Conservation (phyloP, 148 eudicot genomes). For the Mesembryanthemum crystallinum region DNA sequence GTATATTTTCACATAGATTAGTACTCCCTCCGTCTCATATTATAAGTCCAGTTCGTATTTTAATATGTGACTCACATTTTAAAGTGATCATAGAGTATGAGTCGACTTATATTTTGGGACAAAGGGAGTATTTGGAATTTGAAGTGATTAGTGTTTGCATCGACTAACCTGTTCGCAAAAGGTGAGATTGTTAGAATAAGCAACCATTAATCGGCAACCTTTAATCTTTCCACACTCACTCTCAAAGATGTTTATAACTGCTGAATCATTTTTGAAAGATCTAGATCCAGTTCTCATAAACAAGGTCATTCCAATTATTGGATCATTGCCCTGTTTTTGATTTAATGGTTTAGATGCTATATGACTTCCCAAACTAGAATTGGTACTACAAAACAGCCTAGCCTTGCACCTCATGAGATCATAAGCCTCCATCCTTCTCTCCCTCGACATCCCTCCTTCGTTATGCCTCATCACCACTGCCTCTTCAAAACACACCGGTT, state of each 20-base stretch:
- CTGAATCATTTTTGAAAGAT: conserved; percentile 58
- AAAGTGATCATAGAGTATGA: too few relatives aligned
- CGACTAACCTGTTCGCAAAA: conserved; percentile 69
- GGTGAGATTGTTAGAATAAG: conserved; percentile 61
- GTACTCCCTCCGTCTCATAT: too few relatives aligned
- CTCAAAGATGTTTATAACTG: conserved; percentile 49
- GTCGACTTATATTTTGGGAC: too few relatives aligned
- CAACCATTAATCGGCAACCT: conserved; percentile 48
- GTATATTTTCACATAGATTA: too few relatives aligned
- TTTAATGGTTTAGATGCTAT: background rate
- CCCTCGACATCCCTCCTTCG: conserved; percentile 63
- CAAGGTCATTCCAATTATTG: conserved; percentile 52
- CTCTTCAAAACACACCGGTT: conserved; percentile 53
- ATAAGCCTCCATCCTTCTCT: conserved; percentile 49
- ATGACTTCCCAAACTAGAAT: background rate
- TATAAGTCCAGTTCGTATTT: too few relatives aligned
- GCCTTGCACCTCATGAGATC: conserved; percentile 68
- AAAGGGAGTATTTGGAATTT: too few relatives aligned
- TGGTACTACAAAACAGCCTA: conserved; percentile 44
- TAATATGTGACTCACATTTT: too few relatives aligned
- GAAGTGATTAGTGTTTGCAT: too few relatives aligned
- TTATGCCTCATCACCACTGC: conserved; percentile 77
- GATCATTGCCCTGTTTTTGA: background rate
- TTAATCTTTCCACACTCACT: conserved; percentile 45
- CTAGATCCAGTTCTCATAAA: conserved; percentile 63